Conservation (phyloP, 2,329 filamentous ascomycete species). For the Cytospora chrysosperma region DNA sequence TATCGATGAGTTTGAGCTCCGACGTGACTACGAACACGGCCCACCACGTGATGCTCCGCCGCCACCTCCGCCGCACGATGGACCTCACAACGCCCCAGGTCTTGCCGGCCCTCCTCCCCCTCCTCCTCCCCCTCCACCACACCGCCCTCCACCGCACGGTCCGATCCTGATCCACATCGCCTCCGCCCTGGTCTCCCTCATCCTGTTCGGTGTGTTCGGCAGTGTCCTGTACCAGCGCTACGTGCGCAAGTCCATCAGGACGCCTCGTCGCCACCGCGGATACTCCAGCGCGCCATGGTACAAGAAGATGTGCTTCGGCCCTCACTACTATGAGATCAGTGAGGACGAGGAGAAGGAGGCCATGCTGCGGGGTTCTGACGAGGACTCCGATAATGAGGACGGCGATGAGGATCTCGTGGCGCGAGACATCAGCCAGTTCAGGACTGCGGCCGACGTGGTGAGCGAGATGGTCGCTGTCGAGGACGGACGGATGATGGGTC, state of each 20-base stretch:
- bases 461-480: constrained; percentile 46
- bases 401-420: constrained; percentile 43
- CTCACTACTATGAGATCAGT: constrained; percentile 23
- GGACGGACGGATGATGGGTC: constrained; percentile 34
- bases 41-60: not conserved
- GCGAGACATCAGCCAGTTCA: constrained; percentile 49
- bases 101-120: not conserved
- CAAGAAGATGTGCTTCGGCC: constrained; percentile 22
- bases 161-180: constrained; percentile 15
- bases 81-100: not conserved
- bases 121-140: not conserved
- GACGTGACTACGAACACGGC: constrained; percentile 8
- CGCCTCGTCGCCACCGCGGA: constrained; percentile 12
- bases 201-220: constrained; percentile 31
- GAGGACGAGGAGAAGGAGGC: constrained; percentile 40
- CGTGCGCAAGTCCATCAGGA: constrained; percentile 21
- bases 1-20: constrained; percentile 20
- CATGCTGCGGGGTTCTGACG: constrained; percentile 29
- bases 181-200: constrained; percentile 23
- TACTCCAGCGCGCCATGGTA: constrained; percentile 20
- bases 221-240: constrained; percentile 31
- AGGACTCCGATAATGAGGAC: constrained; percentile 26
- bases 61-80: constrained; percentile 2
- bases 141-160: not conserved
- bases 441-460: constrained; percentile 46